phyloP scores from a whole-genome alignment of 2,329 filamentous ascomycete genomes.

The Apiospora aurea region DNA sequence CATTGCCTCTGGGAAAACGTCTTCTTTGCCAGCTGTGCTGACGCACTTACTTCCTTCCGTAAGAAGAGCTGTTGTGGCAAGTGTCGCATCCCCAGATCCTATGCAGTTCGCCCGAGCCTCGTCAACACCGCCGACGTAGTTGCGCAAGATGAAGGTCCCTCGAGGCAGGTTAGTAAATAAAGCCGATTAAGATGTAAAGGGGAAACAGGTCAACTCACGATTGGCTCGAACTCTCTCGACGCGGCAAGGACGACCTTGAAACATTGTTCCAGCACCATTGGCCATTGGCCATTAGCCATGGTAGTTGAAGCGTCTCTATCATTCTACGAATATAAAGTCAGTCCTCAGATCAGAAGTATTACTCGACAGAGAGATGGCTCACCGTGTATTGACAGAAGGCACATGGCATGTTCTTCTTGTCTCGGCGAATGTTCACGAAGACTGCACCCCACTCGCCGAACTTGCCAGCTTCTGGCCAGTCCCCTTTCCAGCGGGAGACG shows the following conservation, averaged over 20 bases:
- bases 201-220: constrained; percentile 48
- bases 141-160: constrained; percentile 60
- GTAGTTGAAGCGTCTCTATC: constrained; percentile 58
- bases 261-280: constrained; percentile 54
- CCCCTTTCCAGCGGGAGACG: too few species aligned
- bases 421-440: constrained; percentile 69
- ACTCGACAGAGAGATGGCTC: constrained; percentile 37
- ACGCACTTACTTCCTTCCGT: too few species aligned
- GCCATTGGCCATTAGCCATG: constrained; percentile 50
- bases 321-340: constrained; percentile 49
- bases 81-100: too few species aligned
- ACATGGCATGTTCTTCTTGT: constrained; percentile 64
- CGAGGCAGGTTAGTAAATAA: constrained; percentile 34
- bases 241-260: constrained; percentile 64
- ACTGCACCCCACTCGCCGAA: constrained; percentile 64
- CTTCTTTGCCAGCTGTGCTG: too few species aligned
- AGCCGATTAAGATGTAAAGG: constrained; percentile 1
- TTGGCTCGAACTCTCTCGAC: constrained; percentile 67
- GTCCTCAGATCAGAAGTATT: neutral
- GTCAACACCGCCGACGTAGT: constrained; percentile 44
- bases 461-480: constrained; percentile 27
- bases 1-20: too few species aligned
- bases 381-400: constrained; percentile 71
- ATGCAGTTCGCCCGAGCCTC: constrained; percentile 46
- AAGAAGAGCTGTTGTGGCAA: too few species aligned